Conservation (phyloP, 2,329 filamentous ascomycete genomes). For the Neocatenulostroma microsporum region DNA sequence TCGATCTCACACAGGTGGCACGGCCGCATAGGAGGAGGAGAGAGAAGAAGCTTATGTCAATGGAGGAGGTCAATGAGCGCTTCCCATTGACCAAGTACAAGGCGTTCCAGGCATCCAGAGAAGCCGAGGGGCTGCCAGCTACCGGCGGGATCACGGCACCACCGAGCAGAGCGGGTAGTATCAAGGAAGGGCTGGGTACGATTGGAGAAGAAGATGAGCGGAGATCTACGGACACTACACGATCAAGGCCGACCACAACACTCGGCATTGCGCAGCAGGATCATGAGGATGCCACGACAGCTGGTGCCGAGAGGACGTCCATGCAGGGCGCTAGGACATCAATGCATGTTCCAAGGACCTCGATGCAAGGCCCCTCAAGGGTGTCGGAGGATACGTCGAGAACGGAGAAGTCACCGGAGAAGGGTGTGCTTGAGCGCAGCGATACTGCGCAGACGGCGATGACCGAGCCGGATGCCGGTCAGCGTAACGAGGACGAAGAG, state of each 20-base stretch:
- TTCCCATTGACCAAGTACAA: constrained; percentile 98
- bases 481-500: constrained; percentile 44
- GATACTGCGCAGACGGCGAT: constrained; percentile 20
- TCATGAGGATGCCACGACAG: constrained; percentile 37
- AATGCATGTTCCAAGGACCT: no score
- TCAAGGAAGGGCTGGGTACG: constrained; percentile 55
- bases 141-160: constrained; percentile 73
- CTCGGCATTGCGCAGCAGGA: constrained; percentile 38
- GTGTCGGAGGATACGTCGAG: not conserved
- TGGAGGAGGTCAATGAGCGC: constrained; percentile 97
- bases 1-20: constrained; percentile 79
- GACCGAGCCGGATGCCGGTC: constrained; percentile 10
- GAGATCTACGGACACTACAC: constrained; percentile 22
- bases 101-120: constrained; percentile 77
- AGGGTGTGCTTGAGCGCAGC: constrained; percentile 25
- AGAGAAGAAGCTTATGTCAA: constrained; percentile 98
- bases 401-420: constrained; percentile 23
- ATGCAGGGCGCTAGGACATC: not conserved
- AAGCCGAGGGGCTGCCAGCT: constrained; percentile 73
- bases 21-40: constrained; percentile 69
- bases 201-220: constrained; percentile 26
- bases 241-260: constrained; percentile 31
- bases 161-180: constrained; percentile 63
- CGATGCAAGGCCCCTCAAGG: no score
- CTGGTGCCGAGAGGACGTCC: constrained; percentile 3